Conservation (phyloP, 2,329 filamentous ascomycete species). For the Kalmusia sp. region DNA sequence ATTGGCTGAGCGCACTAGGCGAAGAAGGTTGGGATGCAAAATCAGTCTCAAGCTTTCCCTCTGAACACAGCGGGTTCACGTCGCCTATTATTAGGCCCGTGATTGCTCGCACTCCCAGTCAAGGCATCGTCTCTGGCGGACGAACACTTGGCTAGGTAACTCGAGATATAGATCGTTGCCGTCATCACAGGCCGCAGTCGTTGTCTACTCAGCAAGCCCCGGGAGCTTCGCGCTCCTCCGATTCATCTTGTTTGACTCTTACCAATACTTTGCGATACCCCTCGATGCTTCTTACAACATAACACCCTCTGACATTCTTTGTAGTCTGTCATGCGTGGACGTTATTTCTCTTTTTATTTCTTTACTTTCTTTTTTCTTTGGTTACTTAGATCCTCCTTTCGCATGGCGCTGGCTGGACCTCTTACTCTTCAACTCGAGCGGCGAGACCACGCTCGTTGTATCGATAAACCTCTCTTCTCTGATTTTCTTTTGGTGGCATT, state of each 20-base stretch:
- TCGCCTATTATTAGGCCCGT: slow-evolving; percentile 42
- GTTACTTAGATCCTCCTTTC: slow-evolving; percentile 21
- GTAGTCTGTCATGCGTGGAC: background rate
- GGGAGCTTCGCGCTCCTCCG: background rate
- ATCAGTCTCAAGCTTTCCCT: slow-evolving; percentile 39
- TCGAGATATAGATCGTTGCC: background rate
- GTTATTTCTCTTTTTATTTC: slow-evolving; percentile 6
- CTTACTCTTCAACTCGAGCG: slow-evolving; percentile 27
- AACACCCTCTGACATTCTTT: background rate
- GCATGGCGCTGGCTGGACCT: slow-evolving; percentile 44
- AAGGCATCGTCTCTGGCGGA: slow-evolving; percentile 48
- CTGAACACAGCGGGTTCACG: slow-evolving; percentile 35
- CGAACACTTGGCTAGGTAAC: slow-evolving; percentile 44
- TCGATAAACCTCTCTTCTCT: slow-evolving; percentile 23
- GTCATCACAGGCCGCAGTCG: too few relatives aligned
- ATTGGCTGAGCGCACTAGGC: slow-evolving; percentile 84
- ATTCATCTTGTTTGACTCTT: slow-evolving; percentile 11
- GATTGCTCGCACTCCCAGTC: slow-evolving; percentile 43
- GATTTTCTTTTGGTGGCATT: slow-evolving; percentile 30
- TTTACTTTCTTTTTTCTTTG: slow-evolving; percentile 16
- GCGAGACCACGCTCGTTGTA: slow-evolving; percentile 40
- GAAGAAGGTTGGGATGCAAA: slow-evolving; percentile 69
- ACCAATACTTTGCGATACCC: slow-evolving; percentile 40
- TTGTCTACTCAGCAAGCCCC: background rate
- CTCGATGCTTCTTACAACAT: slow-evolving; percentile 32